A percentile compares a stretch with the other conserved stretches of the same genome.
These are phyloP conservation scores for Venustampulla echinocandica DNA, from an alignment of 495 filamentous ascomycete species.

Conservation along the genomic window DNA sequence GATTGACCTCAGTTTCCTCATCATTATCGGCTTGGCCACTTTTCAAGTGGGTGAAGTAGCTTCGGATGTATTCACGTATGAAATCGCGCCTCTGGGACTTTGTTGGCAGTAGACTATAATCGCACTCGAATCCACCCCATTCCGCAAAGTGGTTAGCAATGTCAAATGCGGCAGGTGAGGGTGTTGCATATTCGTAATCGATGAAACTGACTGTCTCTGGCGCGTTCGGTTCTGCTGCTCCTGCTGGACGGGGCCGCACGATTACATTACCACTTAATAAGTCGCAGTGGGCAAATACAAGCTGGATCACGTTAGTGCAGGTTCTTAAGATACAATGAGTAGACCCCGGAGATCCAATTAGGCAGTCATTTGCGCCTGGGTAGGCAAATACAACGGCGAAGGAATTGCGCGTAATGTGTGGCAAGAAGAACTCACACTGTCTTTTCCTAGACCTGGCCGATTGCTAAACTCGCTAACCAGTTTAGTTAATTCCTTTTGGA, in stretches of 20 bases:
- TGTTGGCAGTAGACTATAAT: slow-evolving; percentile 76
- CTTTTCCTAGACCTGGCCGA: slow-evolving; percentile 59
- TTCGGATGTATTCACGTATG: slow-evolving; percentile 66
- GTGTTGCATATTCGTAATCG: slow-evolving; percentile 95
- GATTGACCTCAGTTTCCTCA: slow-evolving; percentile 46
- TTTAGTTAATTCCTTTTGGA: slow-evolving; percentile 68
- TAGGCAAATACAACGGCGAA: not conserved
- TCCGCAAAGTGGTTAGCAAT: slow-evolving; percentile 99
- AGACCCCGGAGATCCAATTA: not conserved
- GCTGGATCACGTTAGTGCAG: slow-evolving; percentile 32
- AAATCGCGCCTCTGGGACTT: slow-evolving; percentile 70
- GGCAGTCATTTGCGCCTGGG: not conserved
- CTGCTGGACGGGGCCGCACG: slow-evolving; percentile 47
- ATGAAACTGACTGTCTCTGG: slow-evolving; percentile 66
- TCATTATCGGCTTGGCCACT: slow-evolving; percentile 31
- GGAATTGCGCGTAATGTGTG: not conserved
- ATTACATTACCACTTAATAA: slow-evolving; percentile 94
- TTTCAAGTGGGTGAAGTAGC: slow-evolving; percentile 41
- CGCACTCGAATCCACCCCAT: slow-evolving; percentile 96
- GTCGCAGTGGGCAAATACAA: slow-evolving; percentile 93
- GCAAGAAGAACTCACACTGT: slow-evolving; percentile 50
- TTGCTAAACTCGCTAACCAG: slow-evolving; percentile 62
- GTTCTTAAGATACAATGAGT: slow-evolving; percentile 1
- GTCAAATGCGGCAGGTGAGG: slow-evolving; percentile 94
- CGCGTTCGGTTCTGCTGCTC: slow-evolving; percentile 25